Base-by-base conservation (phyloP, 2,329 filamentous ascomycete species). In the Zymoseptoria pseudotritici region DNA sequence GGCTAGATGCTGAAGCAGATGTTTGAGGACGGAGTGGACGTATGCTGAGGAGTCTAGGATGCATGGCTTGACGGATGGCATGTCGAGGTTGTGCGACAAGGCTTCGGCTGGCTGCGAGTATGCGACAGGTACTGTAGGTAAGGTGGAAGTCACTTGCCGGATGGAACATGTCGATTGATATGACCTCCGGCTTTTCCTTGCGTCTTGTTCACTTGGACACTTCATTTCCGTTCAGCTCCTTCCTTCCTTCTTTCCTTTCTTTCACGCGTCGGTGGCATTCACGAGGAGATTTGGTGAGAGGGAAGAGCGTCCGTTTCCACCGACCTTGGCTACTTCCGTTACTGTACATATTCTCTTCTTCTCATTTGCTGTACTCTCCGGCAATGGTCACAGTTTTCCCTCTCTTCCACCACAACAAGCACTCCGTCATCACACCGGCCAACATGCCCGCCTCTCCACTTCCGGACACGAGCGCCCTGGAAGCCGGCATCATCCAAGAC, bases 401-500 rank as follows among this genome's bases (percentile, higher is more conserved):
- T 46, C 36, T 46, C 17, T 17, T 46, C 13, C 36, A 46, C 11
- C 36, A n/a, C 13, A 46, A 17, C 36, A 46, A 17, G 17, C 2
- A 46, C 36, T 17, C 36, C 36, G 17, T 17, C 13, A 60, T 2
- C 10, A 52, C 21, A 10, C 20, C 11, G 19, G 21, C 21, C 8
- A 22, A 46, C 21, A 54, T 31, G 7, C 59, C 57, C 54, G 19
- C 55, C 49, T 67, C 65, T 22, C 69, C 69, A 22, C 64, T 72
- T 1, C 69, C 70, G n/a, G 69, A 71, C 58, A 67, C 69, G 36
- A 68, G 68, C 55, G 65, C 66, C 17, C 58, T 73, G 19, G 70
- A 73, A 61, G 66, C 70, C 42, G 71, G 71, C n/a, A 69, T 73
- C 21, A 50, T 73, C 57, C 69, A 70, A 57, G 69, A 73, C 58